phyloP scores from a whole-genome alignment of 768 basidiomycete genomes.

The Rubroboletus pulcherrimus region DNA sequence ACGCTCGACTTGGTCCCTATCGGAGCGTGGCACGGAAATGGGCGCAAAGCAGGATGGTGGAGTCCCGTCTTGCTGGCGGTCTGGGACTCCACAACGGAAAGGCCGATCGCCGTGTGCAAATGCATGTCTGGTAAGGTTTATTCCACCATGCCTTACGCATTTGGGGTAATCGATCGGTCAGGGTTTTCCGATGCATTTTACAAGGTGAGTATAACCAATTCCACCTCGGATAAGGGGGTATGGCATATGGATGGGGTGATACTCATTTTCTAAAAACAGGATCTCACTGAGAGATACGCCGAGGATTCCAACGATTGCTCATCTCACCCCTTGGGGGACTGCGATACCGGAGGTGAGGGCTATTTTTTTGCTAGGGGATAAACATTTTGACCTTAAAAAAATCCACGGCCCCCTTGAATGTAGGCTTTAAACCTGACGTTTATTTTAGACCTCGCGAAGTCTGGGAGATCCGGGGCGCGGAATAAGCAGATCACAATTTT shows the following conservation, averaged over 20 bases:
- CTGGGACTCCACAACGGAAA: slow-evolving; percentile 61
- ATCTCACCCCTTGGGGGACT: slow-evolving; percentile 50
- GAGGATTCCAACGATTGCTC: slow-evolving; percentile 55
- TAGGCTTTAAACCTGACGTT: slow-evolving; percentile 61
- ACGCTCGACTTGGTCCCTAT: slow-evolving; percentile 68
- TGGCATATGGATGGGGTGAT: neutral
- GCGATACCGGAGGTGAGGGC: slow-evolving; percentile 57
- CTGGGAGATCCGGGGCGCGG: slow-evolving; percentile 86
- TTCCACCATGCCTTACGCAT: neutral
- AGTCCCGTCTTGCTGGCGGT: slow-evolving; percentile 80
- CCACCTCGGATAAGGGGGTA: neutral
- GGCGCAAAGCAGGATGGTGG: slow-evolving; percentile 90
- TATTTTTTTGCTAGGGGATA: neutral
- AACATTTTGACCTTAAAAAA: neutral
- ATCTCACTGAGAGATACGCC: slow-evolving; percentile 60
- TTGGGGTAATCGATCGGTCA: slow-evolving; percentile 23
- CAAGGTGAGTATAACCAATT: slow-evolving; percentile 41
- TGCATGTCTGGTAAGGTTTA: slow-evolving; percentile 72
- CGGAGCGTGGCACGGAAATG: slow-evolving; percentile 88
- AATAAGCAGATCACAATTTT: slow-evolving; percentile 38
- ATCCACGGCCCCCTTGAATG: neutral
- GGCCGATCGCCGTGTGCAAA: slow-evolving; percentile 78
- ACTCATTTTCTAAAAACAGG: slow-evolving; percentile 37
- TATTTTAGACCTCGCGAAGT: slow-evolving; percentile 73
- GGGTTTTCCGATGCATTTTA: slow-evolving; percentile 87